phyloP scores from a whole-genome alignment of 2,329 filamentous ascomycete species.

The Ascochyta rabiei region DNA sequence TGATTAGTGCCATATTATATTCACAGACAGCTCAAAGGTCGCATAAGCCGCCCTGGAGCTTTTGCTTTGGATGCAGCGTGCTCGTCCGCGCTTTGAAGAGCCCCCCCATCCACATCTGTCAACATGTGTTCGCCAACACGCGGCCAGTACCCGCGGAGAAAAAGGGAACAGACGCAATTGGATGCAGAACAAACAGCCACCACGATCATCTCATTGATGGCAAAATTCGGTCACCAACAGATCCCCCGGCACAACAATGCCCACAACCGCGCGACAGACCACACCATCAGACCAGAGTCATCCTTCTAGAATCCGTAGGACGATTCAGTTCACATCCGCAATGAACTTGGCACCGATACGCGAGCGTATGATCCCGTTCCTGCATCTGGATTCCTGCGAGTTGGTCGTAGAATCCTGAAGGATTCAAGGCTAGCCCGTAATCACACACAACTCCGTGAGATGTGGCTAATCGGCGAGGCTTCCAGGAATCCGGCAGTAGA shows the following conservation, averaged over 20 bases:
- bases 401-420: neutral
- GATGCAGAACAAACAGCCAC: neutral
- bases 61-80: neutral
- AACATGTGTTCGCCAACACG: neutral
- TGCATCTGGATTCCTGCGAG: constrained; percentile 2
- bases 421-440: constrained; percentile 1
- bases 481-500: neutral
- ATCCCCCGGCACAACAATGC: too few relatives aligned
- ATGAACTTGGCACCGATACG: neutral
- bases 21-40: neutral
- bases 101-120: neutral
- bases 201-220: neutral
- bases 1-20: neutral
- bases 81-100: neutral
- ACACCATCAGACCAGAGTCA: neutral
- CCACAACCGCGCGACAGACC: neutral
- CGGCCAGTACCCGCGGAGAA: neutral
- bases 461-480: neutral
- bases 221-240: neutral
- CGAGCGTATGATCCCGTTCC: neutral
- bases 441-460: neutral
- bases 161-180: neutral
- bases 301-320: neutral
- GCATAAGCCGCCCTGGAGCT: neutral
- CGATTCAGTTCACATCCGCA: neutral